Base-by-base conservation (phyloP, 73 alveolate species). In the Symbiodinium pilosum region DNA sequence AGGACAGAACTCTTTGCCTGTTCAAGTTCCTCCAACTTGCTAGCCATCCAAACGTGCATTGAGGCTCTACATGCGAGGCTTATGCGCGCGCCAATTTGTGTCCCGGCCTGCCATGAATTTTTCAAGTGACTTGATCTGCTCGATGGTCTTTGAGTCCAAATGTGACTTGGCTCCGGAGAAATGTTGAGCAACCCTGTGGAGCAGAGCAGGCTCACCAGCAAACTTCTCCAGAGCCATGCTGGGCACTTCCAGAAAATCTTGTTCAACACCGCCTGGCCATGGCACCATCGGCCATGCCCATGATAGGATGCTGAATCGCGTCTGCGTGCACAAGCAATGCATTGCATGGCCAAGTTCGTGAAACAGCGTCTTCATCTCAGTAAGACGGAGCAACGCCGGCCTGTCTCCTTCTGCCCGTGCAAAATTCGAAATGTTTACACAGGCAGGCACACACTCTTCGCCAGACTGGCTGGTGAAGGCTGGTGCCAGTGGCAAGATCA, bases 221-320 rank as follows among this genome's bases (percentile, higher is more conserved):
- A 93, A 81, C 92, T 93, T 93, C 98, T 93, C 98, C 69, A 93
- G 64, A 41, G 93, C 91, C 98, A 93, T 93, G 47, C 51, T 26
- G 14, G 98, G 98, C 44, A 93, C 98, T 38, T 93, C 93, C 89
- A 68, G 34, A 54, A 68, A 68, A 12, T 93, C 98, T 32, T 93
- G 98, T 44, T 93, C 98, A 84, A 93, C 98, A 8, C 98, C 98
- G 7, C 98, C 98, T 4, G 98, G 98, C 98, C 98, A 93, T 14
- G 98, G 98, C 64, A 93, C 98, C 93, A 93, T 93, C 43, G 98
- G 98, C 98, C 98, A 93, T 4, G 98, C 98, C 98, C 98, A 93
- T 3, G 91, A 64, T 43, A 93, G 84, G 64, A 93, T 47, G 92
- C 93, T 75, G 92, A 77, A 93, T 38, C 93, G 98, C 41, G 93